Conservation (phyloP, 306 rosid species). For the Prinsepia uniflora region DNA sequence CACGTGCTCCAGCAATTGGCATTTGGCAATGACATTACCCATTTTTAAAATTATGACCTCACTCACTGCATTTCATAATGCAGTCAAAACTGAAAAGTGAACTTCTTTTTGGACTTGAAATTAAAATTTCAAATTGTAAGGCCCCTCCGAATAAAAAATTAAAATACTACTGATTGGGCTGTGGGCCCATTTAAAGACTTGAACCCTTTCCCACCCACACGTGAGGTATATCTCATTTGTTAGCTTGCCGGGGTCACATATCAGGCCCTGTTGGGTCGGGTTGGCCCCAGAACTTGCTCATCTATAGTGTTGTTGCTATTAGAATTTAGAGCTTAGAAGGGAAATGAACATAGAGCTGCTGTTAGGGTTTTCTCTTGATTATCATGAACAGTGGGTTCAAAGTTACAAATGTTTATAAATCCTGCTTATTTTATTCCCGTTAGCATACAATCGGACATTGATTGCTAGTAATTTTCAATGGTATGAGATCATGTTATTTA, state of each 20-base stretch:
- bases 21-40: no score
- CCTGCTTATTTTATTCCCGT: neutral
- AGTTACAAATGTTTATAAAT: neutral
- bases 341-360: neutral
- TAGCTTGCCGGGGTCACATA: conserved; percentile 44
- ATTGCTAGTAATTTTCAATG: neutral
- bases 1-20: neutral
- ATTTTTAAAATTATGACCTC: no score
- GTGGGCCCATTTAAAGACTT: conserved; percentile 18
- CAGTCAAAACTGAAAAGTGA: neutral
- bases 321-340: neutral
- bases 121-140: neutral
- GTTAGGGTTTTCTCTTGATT: neutral
- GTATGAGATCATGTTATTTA: neutral
- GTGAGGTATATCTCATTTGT: conserved; percentile 42
- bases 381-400: neutral
- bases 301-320: conserved; percentile 8
- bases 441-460: neutral
- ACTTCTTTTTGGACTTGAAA: neutral
- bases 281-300: conserved; percentile 30
- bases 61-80: no score
- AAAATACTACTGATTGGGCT: conserved; percentile 3
- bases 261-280: conserved; percentile 13
- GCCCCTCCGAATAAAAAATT: neutral
- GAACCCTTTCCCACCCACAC: conserved; percentile 39